A percentile compares a stretch with the other conserved stretches of the same genome.
Conservation (phyloP, 257 asterid genomes). For the Solanum appendiculatum region DNA sequence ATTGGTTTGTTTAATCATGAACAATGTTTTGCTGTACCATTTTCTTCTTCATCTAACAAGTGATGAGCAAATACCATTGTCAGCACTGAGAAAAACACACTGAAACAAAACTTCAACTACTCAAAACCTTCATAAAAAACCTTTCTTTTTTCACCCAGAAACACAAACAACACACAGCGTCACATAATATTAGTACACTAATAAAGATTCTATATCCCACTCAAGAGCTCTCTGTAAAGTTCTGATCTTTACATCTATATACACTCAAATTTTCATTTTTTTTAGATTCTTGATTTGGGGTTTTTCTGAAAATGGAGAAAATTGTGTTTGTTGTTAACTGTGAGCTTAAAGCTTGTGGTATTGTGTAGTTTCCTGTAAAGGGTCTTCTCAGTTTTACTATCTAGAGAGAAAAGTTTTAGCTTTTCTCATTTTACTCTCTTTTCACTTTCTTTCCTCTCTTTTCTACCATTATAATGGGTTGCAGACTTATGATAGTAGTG, state of each 20-base stretch:
- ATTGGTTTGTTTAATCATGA: constrained; percentile 26
- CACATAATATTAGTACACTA: neutral
- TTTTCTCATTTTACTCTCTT: constrained; percentile 3
- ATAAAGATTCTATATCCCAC: neutral
- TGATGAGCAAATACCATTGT: constrained; percentile 11
- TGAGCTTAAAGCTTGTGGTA: constrained; percentile 80
- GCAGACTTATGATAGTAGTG: constrained; percentile 33
- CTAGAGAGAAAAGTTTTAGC: neutral
- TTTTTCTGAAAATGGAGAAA: constrained; percentile 48
- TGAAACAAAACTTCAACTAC: neutral
- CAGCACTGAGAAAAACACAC: constrained; percentile 11
- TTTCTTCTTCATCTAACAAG: constrained; percentile 16
- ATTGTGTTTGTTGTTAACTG: constrained; percentile 39
- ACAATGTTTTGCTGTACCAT: constrained; percentile 38
- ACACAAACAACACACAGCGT: constrained; percentile 2
- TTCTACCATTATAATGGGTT: constrained; percentile 46
- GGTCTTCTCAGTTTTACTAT: neutral
- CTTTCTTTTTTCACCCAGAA: neutral
- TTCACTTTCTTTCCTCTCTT: neutral
- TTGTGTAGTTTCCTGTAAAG: constrained; percentile 46
- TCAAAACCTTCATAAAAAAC: neutral
- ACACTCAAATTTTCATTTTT: neutral
- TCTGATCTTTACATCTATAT: constrained; percentile 21
- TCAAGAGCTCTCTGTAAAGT: constrained; percentile 7
- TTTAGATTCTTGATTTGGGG: neutral